phyloP scores from a whole-genome alignment of 140 eudicot species.

The Stevia rebaudiana region DNA sequence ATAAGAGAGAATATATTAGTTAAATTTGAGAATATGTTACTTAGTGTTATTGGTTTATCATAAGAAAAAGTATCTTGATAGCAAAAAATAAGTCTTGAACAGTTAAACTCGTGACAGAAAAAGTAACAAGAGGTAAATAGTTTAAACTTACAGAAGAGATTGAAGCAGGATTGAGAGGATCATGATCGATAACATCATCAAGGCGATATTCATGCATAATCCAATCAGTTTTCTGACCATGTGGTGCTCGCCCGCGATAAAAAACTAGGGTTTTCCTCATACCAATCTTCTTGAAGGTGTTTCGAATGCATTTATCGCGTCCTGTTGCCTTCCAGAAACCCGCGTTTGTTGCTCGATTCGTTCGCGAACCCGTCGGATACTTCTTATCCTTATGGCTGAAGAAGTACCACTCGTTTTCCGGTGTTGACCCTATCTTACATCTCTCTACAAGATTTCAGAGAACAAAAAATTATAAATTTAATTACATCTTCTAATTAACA shows the following conservation, averaged over 20 bases:
- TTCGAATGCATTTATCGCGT: conserved; percentile 71
- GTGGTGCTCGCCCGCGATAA: conserved; percentile 86
- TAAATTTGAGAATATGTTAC: too few species aligned
- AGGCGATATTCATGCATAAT: conserved; percentile 90
- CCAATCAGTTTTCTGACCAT: conserved; percentile 86
- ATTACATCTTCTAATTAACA: not conserved
- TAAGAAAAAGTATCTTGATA: too few species aligned
- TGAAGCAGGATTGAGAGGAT: conserved; percentile 40
- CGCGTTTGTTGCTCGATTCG: conserved; percentile 71
- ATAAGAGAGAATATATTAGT: too few species aligned
- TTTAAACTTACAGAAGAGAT: conserved; percentile 32
- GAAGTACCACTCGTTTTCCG: conserved; percentile 82
- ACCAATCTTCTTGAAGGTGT: conserved; percentile 66
- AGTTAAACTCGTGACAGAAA: not conserved
- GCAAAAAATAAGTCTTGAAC: not conserved
- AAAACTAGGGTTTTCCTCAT: conserved; percentile 89
- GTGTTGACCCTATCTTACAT: conserved; percentile 80
- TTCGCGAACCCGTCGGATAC: conserved; percentile 79
- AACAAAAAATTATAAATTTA: not conserved
- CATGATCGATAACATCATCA: conserved; percentile 51
- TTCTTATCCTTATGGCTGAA: conserved; percentile 90
- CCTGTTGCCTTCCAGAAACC: conserved; percentile 93
- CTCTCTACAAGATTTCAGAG: conserved; percentile 36
- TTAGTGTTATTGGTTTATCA: too few species aligned
- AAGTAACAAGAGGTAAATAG: not conserved